These are phyloP conservation scores for Nymphaea thermarum DNA, from an alignment of 164 flowering plant genomes.

Conservation along the genomic window DNA sequence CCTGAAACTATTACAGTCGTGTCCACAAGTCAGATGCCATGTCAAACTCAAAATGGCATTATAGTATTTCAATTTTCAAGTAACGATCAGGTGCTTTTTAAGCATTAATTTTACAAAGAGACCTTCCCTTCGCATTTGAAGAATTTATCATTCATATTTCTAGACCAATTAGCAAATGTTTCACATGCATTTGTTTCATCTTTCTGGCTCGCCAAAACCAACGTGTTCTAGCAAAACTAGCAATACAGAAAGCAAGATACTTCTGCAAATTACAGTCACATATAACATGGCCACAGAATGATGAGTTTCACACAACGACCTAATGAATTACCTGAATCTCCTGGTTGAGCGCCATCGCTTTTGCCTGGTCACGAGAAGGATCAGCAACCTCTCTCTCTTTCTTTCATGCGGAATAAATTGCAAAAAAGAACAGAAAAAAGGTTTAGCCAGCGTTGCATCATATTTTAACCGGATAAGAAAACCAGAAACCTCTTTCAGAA, in stretches of 20 bases:
- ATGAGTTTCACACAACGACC: background rate
- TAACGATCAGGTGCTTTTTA: too few relatives aligned
- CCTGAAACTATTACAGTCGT: too few relatives aligned
- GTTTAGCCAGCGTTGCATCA: background rate
- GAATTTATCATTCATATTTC: too few relatives aligned
- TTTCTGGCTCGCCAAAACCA: too few relatives aligned
- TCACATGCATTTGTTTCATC: background rate
- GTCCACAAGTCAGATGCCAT: too few relatives aligned
- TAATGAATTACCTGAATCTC: constrained; percentile 41
- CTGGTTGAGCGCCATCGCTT: constrained; percentile 22
- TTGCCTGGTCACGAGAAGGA: constrained; percentile 27
- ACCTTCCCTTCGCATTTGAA: too few relatives aligned
- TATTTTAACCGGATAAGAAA: too few relatives aligned
- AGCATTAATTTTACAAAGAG: too few relatives aligned
- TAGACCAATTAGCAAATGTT: too few relatives aligned
- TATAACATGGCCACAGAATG: background rate
- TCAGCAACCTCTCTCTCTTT: constrained; percentile 26
- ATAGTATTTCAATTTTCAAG: too few relatives aligned
- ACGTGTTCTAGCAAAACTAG: background rate
- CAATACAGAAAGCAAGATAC: background rate
- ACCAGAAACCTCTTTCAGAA: too few relatives aligned
- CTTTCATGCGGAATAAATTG: constrained; percentile 15
- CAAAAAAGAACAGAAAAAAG: background rate
- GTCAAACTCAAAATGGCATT: too few relatives aligned
- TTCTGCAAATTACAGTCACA: background rate